Evolutionary conservation across 2,329 filamentous ascomycete genomes (phyloP), one percentile per base, ranked within the genome.

Genomic region (Zasmidium angulare): DNA sequence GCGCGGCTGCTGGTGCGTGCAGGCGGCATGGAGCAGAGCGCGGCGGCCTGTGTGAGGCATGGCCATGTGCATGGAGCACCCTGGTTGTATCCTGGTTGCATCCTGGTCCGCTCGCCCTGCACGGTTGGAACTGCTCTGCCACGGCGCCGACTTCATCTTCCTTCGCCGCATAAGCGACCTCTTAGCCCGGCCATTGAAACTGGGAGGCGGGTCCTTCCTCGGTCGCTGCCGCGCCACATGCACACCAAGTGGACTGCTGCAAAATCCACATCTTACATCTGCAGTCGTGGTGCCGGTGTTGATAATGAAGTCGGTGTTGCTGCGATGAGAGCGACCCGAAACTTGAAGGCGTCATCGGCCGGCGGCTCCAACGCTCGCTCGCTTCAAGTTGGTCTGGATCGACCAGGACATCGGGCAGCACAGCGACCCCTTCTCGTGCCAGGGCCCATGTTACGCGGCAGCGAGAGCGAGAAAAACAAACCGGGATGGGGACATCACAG

Each of bases 171-270:
- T 53, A 63, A 53, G 56, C 62, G 62, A 58, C 48, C 19, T n/a
- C 46, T 46, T 53, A 61, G 56, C 59, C 22, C 24, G 51, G 17
- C 11, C 36, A 19, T 21, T 54, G 56, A 59, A 63, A 61, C 59
- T 60, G 55, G 59, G 50, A 40, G 26, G 59, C 59, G 59, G 59
- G 54, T 62, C 62, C 51, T 21, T 29, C 6, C 26, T 29, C 26
- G 26, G 26, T 29, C 26, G 26, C 26, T 29, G 26, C 26, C 26
- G 26, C 48, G 48, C 23, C 31, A 6, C 26, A 40, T 14, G 21
- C 43, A 19, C 46, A 22, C 23, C 46, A 55, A 50, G 46, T 55
- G 53, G 53, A 3, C 22, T n/a, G 19, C 17, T 12, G 51, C 40
- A 29, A 40, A 53, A 40, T 4, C 3, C 23, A 17, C n/a, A n/a